Conservation (phyloP, 345 rosid genomes). For the Rhodamnia rubescens region DNA sequence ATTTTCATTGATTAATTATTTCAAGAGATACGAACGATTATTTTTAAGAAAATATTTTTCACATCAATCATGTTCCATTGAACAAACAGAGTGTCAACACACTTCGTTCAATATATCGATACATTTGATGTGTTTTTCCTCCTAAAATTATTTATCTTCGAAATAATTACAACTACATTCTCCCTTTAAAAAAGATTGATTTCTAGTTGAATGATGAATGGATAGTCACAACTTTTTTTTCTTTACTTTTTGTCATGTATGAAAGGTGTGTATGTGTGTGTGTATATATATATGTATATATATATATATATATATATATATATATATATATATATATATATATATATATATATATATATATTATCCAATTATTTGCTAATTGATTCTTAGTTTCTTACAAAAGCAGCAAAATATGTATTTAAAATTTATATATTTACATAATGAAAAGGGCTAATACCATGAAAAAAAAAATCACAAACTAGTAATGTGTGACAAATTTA, state of each 20-base stretch:
- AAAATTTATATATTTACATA: no score
- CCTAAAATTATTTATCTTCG: background rate
- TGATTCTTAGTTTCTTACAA: background rate
- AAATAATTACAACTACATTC: background rate
- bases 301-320: background rate
- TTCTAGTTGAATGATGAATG: background rate
- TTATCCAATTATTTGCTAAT: background rate
- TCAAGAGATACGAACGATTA: background rate
- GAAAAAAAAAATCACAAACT: no score
- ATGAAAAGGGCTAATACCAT: no score
- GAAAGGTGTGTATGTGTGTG: background rate
- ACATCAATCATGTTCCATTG: background rate
- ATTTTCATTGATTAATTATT: background rate
- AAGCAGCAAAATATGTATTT: background rate
- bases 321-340: background rate
- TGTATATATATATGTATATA: no score
- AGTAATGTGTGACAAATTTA: no score
- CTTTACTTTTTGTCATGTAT: background rate
- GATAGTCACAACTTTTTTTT: background rate
- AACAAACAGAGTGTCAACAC: background rate
- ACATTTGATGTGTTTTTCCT: background rate
- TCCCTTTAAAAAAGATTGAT: background rate
- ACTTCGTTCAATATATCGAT: background rate
- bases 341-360: background rate
- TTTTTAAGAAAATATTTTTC: background rate